These are phyloP conservation scores for Penicillium cinerascens DNA, from an alignment of 495 filamentous ascomycete genomes.

Conservation along the genomic window DNA sequence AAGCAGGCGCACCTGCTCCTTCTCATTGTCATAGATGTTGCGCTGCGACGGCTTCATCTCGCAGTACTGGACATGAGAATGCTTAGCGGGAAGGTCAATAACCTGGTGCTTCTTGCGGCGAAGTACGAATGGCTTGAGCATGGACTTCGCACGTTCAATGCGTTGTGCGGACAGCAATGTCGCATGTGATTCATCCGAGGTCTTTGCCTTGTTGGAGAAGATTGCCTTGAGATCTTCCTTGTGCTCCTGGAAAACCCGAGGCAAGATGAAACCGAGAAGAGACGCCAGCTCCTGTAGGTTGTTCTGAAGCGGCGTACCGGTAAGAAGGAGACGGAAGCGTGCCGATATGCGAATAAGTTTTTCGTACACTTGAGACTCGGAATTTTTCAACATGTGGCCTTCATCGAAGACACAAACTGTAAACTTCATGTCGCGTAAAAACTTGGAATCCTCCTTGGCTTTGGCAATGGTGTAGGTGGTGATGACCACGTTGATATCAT, in stretches of 20 bases:
- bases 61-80: conserved; percentile 70
- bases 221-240: conserved; percentile 73
- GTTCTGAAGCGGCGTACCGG: conserved; percentile 93
- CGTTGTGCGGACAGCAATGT: conserved; percentile 80
- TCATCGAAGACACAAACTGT: conserved; percentile 85
- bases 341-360: conserved; percentile 74
- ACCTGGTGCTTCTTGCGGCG: conserved; percentile 94
- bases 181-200: conserved; percentile 64
- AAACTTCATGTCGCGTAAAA: conserved; percentile 60
- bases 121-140: conserved; percentile 92
- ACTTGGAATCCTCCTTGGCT: conserved; percentile 61
- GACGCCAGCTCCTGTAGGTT: conserved; percentile 89
- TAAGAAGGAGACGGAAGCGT: conserved; percentile 77
- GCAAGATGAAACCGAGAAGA: conserved; percentile 87
- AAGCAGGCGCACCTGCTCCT: conserved; percentile 51
- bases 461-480: conserved; percentile 83
- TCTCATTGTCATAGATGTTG: conserved; percentile 64
- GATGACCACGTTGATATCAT: conserved; percentile 76
- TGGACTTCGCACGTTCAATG: conserved; percentile 79
- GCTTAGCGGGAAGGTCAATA: conserved; percentile 84
- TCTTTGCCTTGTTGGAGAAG: conserved; percentile 88
- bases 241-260: conserved; percentile 69
- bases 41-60: conserved; percentile 66
- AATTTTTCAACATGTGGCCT: conserved; percentile 87
- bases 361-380: conserved; percentile 72